Evolutionary conservation across 441 rosid species (phyloP), one percentile per base, ranked within the genome.

Genomic region (Pelargonium myrrhifolium): DNA sequence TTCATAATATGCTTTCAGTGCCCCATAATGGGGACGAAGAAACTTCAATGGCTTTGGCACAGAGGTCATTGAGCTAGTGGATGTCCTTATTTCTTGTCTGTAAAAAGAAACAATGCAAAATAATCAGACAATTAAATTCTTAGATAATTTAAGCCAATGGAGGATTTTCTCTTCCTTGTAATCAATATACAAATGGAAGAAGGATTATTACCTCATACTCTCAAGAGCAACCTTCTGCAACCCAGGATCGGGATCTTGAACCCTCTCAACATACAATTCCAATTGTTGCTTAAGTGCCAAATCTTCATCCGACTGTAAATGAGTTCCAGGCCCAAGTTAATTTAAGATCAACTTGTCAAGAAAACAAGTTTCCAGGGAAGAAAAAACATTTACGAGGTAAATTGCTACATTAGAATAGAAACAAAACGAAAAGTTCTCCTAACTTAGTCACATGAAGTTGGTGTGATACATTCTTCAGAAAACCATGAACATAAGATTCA

Each of bases 1-100:
- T 70, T 75, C 81, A 69, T 85, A 91, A 75, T 65, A 83, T 55
- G 82, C 86, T 72, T 94, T 94, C 11, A 94, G 83, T 66, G 91
- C 81, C 81, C 86, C 96, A 81, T 93, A 93, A 82, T 93, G 96
- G 18, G 96, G 96, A n/a, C 97, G 89, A 66, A 93, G 97, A 81
- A 93, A 93, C 81, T 91, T 93, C 70, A 93, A 82, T 10, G 96
- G 97, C 82, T 93, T 93, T 20, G 97, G 97, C 73, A 91, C 96
- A 21, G 96, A 91, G 21, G 96, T 91, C 99, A 94, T 89, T 56
- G 99, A 94, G 80, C 97, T 91, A 7, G 97, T 89, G 69, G 99
- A 77, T 17, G 87, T 83, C 26, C 91, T 87, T 37, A 94, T 89
- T 77, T 88, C 97, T 74, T 89, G 89, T 83, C 99, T 94, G 71